Evolutionary conservation across 192 early-diverging fungal genomes (phyloP).

Genomic region (Coemansia sp.): DNA sequence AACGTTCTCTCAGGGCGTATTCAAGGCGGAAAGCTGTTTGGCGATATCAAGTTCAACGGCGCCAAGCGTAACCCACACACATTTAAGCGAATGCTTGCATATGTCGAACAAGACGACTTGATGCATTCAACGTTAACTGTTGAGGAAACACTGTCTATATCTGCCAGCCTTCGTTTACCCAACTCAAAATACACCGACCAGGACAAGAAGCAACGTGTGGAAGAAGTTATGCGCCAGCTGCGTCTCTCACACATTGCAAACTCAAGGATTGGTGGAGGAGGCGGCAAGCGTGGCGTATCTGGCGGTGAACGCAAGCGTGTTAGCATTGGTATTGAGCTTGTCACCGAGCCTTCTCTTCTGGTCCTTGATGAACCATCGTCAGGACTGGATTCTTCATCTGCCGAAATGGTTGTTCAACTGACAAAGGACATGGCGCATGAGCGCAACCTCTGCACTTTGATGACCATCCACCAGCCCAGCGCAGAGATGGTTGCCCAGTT

Average conservation of each 20-base stretch:
- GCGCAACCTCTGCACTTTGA: too few relatives aligned
- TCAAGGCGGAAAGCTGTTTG: slow-evolving; percentile 60
- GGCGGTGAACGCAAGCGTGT: slow-evolving; percentile 28
- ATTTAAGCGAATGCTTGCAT: slow-evolving; percentile 50
- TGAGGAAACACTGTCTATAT: slow-evolving; percentile 68
- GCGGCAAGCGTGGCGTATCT: slow-evolving; percentile 42
- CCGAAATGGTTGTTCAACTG: too few relatives aligned
- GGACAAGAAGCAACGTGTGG: slow-evolving; percentile 60
- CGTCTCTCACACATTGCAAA: slow-evolving; percentile 61
- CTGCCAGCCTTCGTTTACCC: slow-evolving; percentile 20
- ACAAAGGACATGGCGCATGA: too few relatives aligned
- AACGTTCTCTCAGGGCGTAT: slow-evolving; percentile 33
- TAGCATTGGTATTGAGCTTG: slow-evolving; percentile 63
- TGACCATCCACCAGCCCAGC: slow-evolving; percentile 14
- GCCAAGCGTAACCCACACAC: slow-evolving; percentile 23
- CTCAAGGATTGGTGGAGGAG: slow-evolving; percentile 47
- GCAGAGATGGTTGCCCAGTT: slow-evolving; percentile 78
- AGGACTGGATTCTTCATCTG: too few relatives aligned
- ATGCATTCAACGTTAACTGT: slow-evolving; percentile 64
- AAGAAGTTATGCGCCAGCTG: slow-evolving; percentile 61
- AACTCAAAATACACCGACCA: slow-evolving; percentile 41
- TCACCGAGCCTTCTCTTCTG: slow-evolving; percentile 39
- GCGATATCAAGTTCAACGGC: slow-evolving; percentile 57
- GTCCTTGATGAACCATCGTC: too few relatives aligned
- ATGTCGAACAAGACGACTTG: slow-evolving; percentile 56